Percentiles rank a stretch among this genome's conserved stretches.
These are phyloP conservation scores for Begonia peltatifolia DNA, from an alignment of 306 rosid species.

Conservation along the genomic window DNA sequence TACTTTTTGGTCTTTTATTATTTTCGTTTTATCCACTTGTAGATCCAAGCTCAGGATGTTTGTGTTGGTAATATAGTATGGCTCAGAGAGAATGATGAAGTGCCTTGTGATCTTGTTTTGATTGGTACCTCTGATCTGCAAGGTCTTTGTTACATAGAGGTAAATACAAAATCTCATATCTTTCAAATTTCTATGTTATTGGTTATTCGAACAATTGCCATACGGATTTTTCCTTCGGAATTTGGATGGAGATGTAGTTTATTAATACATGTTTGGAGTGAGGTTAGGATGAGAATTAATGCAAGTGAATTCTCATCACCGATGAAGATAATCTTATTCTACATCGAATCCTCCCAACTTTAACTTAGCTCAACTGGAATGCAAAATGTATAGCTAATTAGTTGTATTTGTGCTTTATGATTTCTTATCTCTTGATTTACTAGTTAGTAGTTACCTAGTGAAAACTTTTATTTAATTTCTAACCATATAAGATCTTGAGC, in stretches of 20 bases:
- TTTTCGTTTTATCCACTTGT: constrained; percentile 17
- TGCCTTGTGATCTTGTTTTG: constrained; percentile 94
- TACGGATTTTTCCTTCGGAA: too few species aligned
- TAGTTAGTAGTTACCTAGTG: not conserved
- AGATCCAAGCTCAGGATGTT: constrained; percentile 91
- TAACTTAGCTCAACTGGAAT: too few species aligned
- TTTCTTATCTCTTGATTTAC: not conserved
- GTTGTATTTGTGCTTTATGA: too few species aligned
- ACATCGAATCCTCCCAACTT: too few species aligned
- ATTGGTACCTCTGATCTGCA: constrained; percentile 91
- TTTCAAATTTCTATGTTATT: not conserved
- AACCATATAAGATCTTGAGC: too few species aligned
- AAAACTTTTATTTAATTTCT: too few species aligned
- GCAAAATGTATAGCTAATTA: too few species aligned
- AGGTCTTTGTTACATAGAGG: constrained; percentile 92
- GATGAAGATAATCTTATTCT: not conserved
- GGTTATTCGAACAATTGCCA: not conserved
- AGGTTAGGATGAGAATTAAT: too few species aligned
- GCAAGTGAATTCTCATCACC: not conserved
- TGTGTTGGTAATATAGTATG: constrained; percentile 81
- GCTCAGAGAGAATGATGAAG: constrained; percentile 98
- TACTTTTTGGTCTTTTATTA: constrained; percentile 8
- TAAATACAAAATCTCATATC: constrained; percentile 11
- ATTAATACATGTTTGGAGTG: too few species aligned
- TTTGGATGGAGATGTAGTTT: too few species aligned